Evolutionary conservation across 345 rosid genomes (phyloP).

Genomic region (Pelargonium nanum): DNA sequence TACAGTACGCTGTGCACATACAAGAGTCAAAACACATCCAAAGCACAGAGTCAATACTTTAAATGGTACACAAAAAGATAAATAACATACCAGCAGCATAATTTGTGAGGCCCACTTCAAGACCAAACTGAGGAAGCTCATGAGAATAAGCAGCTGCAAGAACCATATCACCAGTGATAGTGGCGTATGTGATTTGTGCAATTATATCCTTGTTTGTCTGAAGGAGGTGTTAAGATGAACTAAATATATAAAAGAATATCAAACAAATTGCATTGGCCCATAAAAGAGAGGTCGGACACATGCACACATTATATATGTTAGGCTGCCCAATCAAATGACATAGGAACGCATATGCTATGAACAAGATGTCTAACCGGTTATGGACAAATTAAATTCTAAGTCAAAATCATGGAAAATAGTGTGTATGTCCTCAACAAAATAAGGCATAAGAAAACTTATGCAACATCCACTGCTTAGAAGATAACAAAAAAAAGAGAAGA

Average conservation of each 20-base stretch:
- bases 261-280: too few relatives aligned
- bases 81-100: conserved; percentile 60
- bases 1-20: conserved; percentile 48
- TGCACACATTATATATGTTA: too few relatives aligned
- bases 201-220: conserved; percentile 58
- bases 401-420: too few relatives aligned
- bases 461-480: too few relatives aligned
- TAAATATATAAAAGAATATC: too few relatives aligned
- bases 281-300: neutral
- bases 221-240: conserved; percentile 14
- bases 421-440: too few relatives aligned
- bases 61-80: neutral
- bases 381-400: too few relatives aligned
- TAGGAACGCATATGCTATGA: too few relatives aligned
- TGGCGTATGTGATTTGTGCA: conserved; percentile 49
- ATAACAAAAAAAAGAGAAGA: too few relatives aligned
- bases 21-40: neutral
- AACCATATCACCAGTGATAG: conserved; percentile 45
- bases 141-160: conserved; percentile 62
- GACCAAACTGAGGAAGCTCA: conserved; percentile 52
- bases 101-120: conserved; percentile 57
- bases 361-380: too few relatives aligned
- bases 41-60: neutral
- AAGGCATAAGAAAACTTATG: too few relatives aligned
- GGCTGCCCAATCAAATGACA: too few relatives aligned